Evolutionary conservation across 495 filamentous ascomycete genomes (phyloP).

Genomic region (Rhypophila decipiens): DNA sequence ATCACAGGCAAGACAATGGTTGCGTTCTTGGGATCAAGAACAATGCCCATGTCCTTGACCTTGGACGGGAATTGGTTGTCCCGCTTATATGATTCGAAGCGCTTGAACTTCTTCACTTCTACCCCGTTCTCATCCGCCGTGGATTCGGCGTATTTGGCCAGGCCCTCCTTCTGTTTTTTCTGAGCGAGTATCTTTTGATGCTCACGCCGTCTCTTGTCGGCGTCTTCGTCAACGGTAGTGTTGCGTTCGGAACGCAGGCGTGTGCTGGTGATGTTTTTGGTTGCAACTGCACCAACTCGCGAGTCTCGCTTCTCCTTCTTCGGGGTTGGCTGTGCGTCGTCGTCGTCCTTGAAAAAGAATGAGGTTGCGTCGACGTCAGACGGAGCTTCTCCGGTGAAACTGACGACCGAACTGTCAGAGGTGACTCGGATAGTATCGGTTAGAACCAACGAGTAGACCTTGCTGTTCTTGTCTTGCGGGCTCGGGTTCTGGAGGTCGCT

Average conservation of each 20-base stretch:
- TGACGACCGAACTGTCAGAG: constrained; percentile 64
- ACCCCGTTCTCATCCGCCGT: constrained; percentile 84
- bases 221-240: constrained; percentile 79
- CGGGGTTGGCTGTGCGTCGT: constrained; percentile 57
- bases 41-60: constrained; percentile 77
- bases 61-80: constrained; percentile 86
- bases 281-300: constrained; percentile 74
- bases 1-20: constrained; percentile 94
- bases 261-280: constrained; percentile 88
- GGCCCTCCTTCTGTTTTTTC: constrained; percentile 84
- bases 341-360: constrained; percentile 95
- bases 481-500: constrained; percentile 77
- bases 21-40: constrained; percentile 82
- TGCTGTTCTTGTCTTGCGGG: constrained; percentile 78
- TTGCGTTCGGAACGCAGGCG: constrained; percentile 86
- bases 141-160: constrained; percentile 72
- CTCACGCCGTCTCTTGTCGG: constrained; percentile 77
- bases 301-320: constrained; percentile 80
- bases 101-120: constrained; percentile 92
- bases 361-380: constrained; percentile 85
- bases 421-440: constrained; percentile 90
- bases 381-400: constrained; percentile 91
- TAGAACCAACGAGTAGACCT: constrained; percentile 80
- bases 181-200: constrained; percentile 86
- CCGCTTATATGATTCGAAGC: constrained; percentile 97